phyloP scores from a whole-genome alignment of 2,329 filamentous ascomycete genomes.

The Corinectria fuckeliana region DNA sequence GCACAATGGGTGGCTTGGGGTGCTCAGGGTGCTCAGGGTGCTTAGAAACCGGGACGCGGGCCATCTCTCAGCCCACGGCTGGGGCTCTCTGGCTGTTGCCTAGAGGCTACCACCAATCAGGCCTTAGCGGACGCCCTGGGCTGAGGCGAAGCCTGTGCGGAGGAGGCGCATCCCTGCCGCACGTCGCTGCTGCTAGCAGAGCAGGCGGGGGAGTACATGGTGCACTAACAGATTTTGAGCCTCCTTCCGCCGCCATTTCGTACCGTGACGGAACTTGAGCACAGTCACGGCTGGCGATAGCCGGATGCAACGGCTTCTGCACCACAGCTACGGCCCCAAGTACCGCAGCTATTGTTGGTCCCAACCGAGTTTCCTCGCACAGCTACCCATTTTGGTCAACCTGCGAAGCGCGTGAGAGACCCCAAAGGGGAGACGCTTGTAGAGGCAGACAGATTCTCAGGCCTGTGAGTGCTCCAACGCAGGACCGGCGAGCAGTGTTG shows the following conservation, averaged over 20 bases:
- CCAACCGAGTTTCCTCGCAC: constrained; percentile 25
- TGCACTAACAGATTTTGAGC: constrained; percentile 22
- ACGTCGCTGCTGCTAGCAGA: constrained; percentile 23
- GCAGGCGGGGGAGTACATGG: constrained; percentile 5
- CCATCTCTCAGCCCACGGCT: constrained; percentile 35
- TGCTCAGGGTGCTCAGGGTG: too few species aligned
- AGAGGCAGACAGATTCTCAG: constrained; percentile 31
- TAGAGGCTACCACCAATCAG: constrained; percentile 33
- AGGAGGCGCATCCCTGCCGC: constrained; percentile 30
- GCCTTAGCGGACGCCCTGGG: constrained; percentile 26
- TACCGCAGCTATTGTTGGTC: constrained; percentile 32
- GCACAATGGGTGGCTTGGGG: too few species aligned
- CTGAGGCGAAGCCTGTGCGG: constrained; percentile 40
- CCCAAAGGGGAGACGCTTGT: constrained; percentile 12
- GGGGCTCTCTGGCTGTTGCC: constrained; percentile 42
- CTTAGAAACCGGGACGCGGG: constrained; percentile 39
- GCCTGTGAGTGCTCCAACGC: constrained; percentile 25
- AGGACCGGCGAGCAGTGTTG: constrained; percentile 12
- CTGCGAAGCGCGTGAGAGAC: constrained; percentile 3
- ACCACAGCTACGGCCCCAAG: constrained; percentile 22
- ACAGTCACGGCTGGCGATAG: too few species aligned
- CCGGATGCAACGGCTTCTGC: constrained; percentile 18
- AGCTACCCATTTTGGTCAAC: constrained; percentile 24
- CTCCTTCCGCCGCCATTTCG: neutral
- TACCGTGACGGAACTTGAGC: too few species aligned